Evolutionary conservation across 1,284 basidiomycete genomes (phyloP).

Genomic region (Puccinia hordei): DNA sequence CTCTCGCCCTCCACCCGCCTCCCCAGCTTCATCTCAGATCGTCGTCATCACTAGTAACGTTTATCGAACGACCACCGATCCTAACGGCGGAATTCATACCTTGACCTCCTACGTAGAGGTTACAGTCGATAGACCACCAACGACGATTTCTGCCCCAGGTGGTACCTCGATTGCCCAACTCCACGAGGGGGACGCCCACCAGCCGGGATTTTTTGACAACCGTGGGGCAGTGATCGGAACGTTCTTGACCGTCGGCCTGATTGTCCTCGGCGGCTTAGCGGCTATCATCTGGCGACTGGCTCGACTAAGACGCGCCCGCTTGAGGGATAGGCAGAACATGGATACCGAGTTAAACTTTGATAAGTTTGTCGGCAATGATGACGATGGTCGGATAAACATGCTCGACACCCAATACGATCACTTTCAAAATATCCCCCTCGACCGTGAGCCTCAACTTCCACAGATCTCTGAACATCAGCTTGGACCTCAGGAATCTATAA

Average conservation of each 20-base stretch:
- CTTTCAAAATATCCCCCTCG: slow-evolving; percentile 15
- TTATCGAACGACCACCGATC: slow-evolving; percentile 1
- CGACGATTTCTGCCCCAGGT: neutral
- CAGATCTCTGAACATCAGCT: neutral
- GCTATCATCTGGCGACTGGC: slow-evolving; percentile 25
- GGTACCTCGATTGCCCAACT: neutral
- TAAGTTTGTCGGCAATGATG: slow-evolving; percentile 1
- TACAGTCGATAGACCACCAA: neutral
- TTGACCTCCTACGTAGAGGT: slow-evolving; percentile 9
- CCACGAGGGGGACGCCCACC: neutral
- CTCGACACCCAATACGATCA: neutral
- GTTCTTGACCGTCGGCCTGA: slow-evolving; percentile 11
- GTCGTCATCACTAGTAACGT: neutral
- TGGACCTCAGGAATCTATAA: neutral
- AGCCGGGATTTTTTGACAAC: slow-evolving; percentile 17
- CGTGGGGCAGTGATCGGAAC: slow-evolving; percentile 8
- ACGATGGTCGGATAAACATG: slow-evolving; percentile 9
- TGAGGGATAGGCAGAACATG: neutral
- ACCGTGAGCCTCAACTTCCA: neutral
- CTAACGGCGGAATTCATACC: neutral
- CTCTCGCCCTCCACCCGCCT: slow-evolving; percentile 9
- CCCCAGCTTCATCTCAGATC: neutral
- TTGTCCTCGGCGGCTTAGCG: slow-evolving; percentile 5
- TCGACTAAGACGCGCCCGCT: slow-evolving; percentile 9
- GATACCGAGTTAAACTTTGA: slow-evolving; percentile 15